Base-by-base conservation (phyloP, 352 stramenopile species). In the Sclerospora graminicola region DNA sequence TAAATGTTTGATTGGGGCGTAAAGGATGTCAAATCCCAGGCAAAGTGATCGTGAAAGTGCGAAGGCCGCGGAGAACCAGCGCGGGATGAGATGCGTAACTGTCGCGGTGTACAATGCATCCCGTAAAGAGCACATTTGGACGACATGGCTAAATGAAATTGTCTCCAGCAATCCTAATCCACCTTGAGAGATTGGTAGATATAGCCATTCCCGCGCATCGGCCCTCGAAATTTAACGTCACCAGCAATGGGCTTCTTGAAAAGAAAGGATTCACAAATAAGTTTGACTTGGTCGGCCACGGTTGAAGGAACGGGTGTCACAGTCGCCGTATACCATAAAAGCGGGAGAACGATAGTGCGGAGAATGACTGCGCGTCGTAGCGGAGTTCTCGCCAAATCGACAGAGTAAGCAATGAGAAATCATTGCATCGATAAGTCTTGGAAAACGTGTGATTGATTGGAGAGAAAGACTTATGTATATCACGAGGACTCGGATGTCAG, bases 21-120 rank as follows among this genome's bases (percentile, higher is more conserved):
- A 56, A 1, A 56, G 34, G 2, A 56, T 41, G 11, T 56, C 40
- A n/a, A 56, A 54, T 2, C 38, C 39, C 4, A 33, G n/a, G 4
- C 8, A 54, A 15, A 8, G 16, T 4, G 7, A 1, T 1, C 1
- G 10, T n/a, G 6, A 48, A 48, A 5, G 38, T 11, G 10, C 19
- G 8, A 37, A 26, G 4, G 48, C 40, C 2, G 48, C 2, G 0
- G 4, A 8, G 15, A 56, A 50, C 40, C 48, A 50, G 0, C 48
- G 32, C n/a, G 48, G 48, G 1, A 49, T 16, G 1, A 5, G 9
- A 11, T 39, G 34, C 0, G 16, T 24, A 1, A 4, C 9, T 0
- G 16, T 37, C 6, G 34, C 32, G 0, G 32, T 13, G 0, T 13
- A 0, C 24, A 49, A 41, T 0, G 48, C 39, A 19, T 55, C 48